Conservation (phyloP, 495 filamentous ascomycete species). For the Xylona heveae region DNA sequence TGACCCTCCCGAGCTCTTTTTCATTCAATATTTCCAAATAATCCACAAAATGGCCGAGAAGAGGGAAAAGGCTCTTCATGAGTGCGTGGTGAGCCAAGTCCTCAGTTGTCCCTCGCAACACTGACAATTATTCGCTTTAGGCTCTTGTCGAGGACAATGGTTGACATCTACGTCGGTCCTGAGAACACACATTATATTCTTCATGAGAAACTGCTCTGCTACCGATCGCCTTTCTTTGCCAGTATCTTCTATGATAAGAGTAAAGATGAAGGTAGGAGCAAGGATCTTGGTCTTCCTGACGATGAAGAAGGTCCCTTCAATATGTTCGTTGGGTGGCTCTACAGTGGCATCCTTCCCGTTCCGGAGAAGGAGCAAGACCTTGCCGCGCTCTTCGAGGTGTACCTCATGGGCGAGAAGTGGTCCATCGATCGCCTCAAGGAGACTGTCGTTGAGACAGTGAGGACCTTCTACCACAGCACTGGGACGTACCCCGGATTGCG, state of each 20-base stretch:
- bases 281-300: conserved; percentile 23
- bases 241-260: conserved; percentile 19
- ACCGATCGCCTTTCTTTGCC: conserved; percentile 25
- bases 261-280: conserved; percentile 9
- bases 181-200: conserved; percentile 23
- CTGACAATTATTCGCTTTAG: conserved; percentile 9
- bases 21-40: too few species aligned
- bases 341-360: conserved; percentile 15
- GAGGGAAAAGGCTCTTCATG: too few species aligned
- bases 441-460: conserved; percentile 19
- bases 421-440: conserved; percentile 13
- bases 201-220: conserved; percentile 28
- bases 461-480: conserved; percentile 21
- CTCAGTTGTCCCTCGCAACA: too few species aligned
- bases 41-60: too few species aligned
- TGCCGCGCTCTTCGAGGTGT: conserved; percentile 21
- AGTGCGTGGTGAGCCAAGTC: too few species aligned
- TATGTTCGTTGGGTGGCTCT: conserved; percentile 27
- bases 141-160: conserved; percentile 24
- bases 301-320: conserved; percentile 22
- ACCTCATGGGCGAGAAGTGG: conserved; percentile 23
- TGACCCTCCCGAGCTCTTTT: too few species aligned
- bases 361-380: conserved; percentile 22
- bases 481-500: conserved; percentile 23
- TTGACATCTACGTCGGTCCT: conserved; percentile 26